Evolutionary conservation across 371 early-diverging fungal species (phyloP), one percentile per base, ranked within the genome.

Genomic region (Capniomyces stellatus): DNA sequence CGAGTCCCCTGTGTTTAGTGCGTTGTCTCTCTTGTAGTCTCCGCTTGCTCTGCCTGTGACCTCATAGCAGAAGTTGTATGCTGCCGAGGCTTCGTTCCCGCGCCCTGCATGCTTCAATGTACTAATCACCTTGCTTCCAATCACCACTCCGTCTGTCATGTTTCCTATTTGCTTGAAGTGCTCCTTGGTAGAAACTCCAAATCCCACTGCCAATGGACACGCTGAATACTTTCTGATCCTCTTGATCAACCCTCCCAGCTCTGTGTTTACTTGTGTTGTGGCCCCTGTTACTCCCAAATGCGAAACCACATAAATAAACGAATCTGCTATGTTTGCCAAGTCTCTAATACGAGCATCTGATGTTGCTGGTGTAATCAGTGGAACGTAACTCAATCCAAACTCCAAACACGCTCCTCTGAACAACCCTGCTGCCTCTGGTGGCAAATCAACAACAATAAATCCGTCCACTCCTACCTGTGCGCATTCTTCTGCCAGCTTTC

Each of bases 381-480:
- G 98, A 46, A 97, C 75, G 64, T 89, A 93, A 47, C 87, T 84
- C 49, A 93, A 71, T 71, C 87, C 88, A 54, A 82, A 59, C 54
- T 76, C 74, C 39, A 57, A 64, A 69, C 89, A 87, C 47, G 76
- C 61, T 46, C 66, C 70, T 50, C 92, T 77, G 80, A 95, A 94
- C 40, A 69, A 62, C 44, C 75, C 75, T 21, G 91, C 84, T 71
- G 94, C 98, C 69, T 95, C 95, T 19, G 95, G 94, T 22, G 98
- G 98, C 50, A 95, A 70, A 66, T 97, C 98, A 12, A 94, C 94
- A 43, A 92, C 74, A 64, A 97, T 92, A 61, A 90, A 93, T n/a
- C 98, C 98, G 58, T 87, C 80, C 39, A 92, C 83, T 25, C 92
- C 92, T 35, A 77, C 84, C 28, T 76, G 74, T 43, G 74, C 77